phyloP scores from a whole-genome alignment of 148 eudicot species.

The Rheum nobile region DNA sequence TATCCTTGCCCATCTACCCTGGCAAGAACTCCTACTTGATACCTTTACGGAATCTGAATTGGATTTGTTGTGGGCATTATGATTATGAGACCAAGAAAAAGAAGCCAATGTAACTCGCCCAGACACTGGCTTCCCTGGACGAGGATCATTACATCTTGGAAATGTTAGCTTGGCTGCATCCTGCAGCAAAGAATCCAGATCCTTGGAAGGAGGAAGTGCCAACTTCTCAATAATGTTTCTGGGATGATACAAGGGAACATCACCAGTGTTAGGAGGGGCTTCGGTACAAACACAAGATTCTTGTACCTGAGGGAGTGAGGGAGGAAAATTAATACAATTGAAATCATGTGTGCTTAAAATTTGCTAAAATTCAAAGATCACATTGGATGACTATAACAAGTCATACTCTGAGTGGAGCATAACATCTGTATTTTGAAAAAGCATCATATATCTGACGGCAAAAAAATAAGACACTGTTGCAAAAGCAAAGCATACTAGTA shows the following conservation, averaged over 20 bases:
- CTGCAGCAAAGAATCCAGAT: constrained; percentile 66
- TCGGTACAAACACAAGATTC: constrained; percentile 29
- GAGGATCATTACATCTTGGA: constrained; percentile 44
- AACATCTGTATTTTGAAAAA: background rate
- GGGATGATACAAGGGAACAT: constrained; percentile 39
- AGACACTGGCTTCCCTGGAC: constrained; percentile 37
- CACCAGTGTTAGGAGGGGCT: constrained; percentile 12
- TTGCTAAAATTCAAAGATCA: background rate
- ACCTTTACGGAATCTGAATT: constrained; percentile 47
- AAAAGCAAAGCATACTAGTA: background rate
- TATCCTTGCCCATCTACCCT: constrained; percentile 81
- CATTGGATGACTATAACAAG: background rate
- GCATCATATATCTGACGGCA: background rate
- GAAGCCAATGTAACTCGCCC: constrained; percentile 53
- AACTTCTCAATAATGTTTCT: constrained; percentile 52
- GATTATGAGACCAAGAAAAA: constrained; percentile 76
- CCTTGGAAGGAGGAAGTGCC: constrained; percentile 64
- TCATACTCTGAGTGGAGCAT: background rate
- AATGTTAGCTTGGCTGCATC: constrained; percentile 51
- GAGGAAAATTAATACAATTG: background rate
- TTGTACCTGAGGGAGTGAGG: constrained; percentile 29
- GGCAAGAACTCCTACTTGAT: constrained; percentile 54
- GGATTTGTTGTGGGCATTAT: constrained; percentile 50
- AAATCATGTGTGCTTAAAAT: background rate
- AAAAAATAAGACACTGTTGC: background rate